Percentiles rank a stretch among this genome's conserved stretches.
Conservation (phyloP, 2,329 filamentous ascomycete species). For the Xylaria arbuscula region DNA sequence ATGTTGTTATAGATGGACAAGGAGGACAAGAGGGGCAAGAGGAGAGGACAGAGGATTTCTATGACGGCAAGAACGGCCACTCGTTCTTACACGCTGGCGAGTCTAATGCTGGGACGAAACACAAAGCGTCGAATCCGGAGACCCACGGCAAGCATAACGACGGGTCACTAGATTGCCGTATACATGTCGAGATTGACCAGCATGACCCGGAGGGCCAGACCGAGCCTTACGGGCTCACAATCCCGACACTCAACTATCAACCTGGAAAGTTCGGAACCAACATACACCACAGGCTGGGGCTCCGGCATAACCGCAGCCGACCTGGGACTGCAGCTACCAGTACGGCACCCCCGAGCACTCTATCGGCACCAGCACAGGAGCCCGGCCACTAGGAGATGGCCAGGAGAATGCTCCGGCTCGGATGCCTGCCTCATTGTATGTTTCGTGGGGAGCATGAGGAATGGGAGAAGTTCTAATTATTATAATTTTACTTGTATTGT, state of each 20-base stretch:
- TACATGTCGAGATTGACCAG: slow-evolving; percentile 90
- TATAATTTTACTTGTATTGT: neutral
- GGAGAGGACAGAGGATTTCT: slow-evolving; percentile 33
- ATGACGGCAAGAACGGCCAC: slow-evolving; percentile 72
- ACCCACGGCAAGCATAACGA: slow-evolving; percentile 66
- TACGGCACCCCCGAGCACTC: slow-evolving; percentile 41
- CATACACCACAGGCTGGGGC: slow-evolving; percentile 39
- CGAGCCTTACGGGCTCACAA: slow-evolving; percentile 82
- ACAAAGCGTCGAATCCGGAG: slow-evolving; percentile 74
- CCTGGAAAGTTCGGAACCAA: slow-evolving; percentile 47
- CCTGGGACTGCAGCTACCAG: slow-evolving; percentile 44
- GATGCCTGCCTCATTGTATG: slow-evolving; percentile 7
- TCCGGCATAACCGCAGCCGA: slow-evolving; percentile 46
- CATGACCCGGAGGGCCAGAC: slow-evolving; percentile 84
- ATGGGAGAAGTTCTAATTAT: neutral
- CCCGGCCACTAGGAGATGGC: slow-evolving; percentile 35
- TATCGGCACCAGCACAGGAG: slow-evolving; percentile 44
- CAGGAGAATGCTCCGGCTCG: slow-evolving; percentile 10
- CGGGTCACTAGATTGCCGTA: slow-evolving; percentile 79
- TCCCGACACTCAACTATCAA: slow-evolving; percentile 72
- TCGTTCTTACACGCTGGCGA: slow-evolving; percentile 80
- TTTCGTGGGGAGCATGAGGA: neutral
- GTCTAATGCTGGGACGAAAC: slow-evolving; percentile 78
- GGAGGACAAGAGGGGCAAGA: slow-evolving; percentile 25
- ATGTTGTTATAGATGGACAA: slow-evolving; percentile 41